phyloP scores from a whole-genome alignment of 2,329 filamentous ascomycete species.

The Sporothrix pseudoabietina region DNA sequence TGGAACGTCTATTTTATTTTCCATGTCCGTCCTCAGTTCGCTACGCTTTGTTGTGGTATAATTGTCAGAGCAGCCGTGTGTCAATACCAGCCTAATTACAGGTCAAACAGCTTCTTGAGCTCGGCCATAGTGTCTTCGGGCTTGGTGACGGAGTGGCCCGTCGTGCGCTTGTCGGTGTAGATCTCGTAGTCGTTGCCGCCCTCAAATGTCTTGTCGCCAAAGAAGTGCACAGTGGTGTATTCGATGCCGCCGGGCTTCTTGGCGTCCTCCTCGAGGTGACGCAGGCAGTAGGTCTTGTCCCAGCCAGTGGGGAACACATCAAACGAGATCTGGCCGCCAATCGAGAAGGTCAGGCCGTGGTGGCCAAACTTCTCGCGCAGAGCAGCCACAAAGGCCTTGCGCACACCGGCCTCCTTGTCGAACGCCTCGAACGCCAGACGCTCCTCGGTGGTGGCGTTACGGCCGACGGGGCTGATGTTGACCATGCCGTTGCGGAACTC shows the following conservation, averaged over 20 bases:
- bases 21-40: not conserved
- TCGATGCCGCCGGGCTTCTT: slow-evolving; percentile 67
- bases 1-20: slow-evolving; percentile 3
- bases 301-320: slow-evolving; percentile 96
- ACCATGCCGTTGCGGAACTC: slow-evolving; percentile 93
- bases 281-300: slow-evolving; percentile 98
- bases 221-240: slow-evolving; percentile 94
- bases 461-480: slow-evolving; percentile 79
- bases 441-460: slow-evolving; percentile 82
- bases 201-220: slow-evolving; percentile 89
- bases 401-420: slow-evolving; percentile 75
- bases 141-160: slow-evolving; percentile 78
- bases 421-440: slow-evolving; percentile 79
- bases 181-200: slow-evolving; percentile 98
- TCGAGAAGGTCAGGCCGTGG: slow-evolving; percentile 84
- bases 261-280: slow-evolving; percentile 81
- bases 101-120: slow-evolving; percentile 77
- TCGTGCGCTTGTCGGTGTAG: slow-evolving; percentile 76
- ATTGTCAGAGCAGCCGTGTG: not conserved
- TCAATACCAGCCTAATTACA: slow-evolving; percentile 40
- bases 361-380: slow-evolving; percentile 82
- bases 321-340: slow-evolving; percentile 97
- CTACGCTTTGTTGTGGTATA: not conserved
- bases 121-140: slow-evolving; percentile 81
- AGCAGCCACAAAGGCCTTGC: slow-evolving; percentile 72